A percentile compares a stretch with the other conserved stretches of the same genome.
These are phyloP conservation scores for Xylaria multiplex DNA, from an alignment of 2,329 filamentous ascomycete genomes.

Conservation along the genomic window DNA sequence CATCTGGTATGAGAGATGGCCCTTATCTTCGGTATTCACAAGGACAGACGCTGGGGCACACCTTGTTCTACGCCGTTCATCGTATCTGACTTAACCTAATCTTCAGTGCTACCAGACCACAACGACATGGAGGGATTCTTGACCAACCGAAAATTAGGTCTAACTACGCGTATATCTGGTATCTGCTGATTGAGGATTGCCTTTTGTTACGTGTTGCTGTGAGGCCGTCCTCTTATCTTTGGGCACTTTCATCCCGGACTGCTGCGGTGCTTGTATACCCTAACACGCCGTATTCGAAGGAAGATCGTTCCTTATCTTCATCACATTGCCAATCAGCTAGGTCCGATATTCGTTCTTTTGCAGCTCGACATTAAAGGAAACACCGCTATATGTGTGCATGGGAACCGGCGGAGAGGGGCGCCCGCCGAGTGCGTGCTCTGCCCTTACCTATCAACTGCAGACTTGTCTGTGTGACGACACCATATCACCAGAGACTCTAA, in stretches of 20 bases:
- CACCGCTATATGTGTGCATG: not conserved
- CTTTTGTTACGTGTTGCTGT: not conserved
- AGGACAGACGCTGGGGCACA: not conserved
- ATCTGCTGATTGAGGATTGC: not conserved
- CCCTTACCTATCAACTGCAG: not conserved
- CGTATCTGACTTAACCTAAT: slow-evolving; percentile 1
- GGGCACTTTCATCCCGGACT: too few relatives aligned
- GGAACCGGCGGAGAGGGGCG: not conserved
- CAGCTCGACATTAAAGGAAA: not conserved
- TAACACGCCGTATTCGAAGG: not conserved
- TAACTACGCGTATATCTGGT: not conserved
- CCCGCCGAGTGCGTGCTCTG: not conserved
- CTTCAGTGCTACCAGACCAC: not conserved
- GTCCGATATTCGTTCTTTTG: not conserved
- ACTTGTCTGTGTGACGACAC: not conserved
- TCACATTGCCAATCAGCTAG: not conserved
- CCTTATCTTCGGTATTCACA: not conserved
- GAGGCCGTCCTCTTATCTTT: not conserved
- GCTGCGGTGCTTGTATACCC: not conserved
- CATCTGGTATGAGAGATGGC: not conserved
- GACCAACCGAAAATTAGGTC: not conserved
- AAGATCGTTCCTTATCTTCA: not conserved
- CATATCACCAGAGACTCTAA: not conserved
- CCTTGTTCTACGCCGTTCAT: not conserved
- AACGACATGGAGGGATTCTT: not conserved